Percentiles rank a stretch among this genome's conserved stretches.
Evolutionary conservation across 164 flowering plant species (phyloP).

Genomic region (Macadamia integrifolia): DNA sequence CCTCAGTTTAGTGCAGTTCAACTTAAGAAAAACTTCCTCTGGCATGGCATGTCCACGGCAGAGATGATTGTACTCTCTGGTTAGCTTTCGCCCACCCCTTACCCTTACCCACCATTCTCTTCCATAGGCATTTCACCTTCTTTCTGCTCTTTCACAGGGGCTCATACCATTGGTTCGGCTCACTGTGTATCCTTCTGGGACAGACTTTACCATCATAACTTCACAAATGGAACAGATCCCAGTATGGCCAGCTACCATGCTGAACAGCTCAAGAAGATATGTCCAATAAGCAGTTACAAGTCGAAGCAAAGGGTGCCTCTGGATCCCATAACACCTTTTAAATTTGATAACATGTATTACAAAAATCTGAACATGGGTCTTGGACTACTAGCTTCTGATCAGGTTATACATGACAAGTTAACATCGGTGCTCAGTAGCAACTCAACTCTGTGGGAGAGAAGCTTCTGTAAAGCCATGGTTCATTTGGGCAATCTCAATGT

Average conservation of each 20-base stretch:
- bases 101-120: too few species aligned
- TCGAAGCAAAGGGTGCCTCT: not conserved
- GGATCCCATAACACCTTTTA: not conserved
- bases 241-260: not conserved
- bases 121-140: too few species aligned
- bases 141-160: not conserved
- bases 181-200: not conserved
- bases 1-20: too few species aligned
- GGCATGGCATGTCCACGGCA: too few species aligned
- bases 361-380: constrained; percentile 1
- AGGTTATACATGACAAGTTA: not conserved
- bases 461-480: constrained; percentile 11
- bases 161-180: constrained; percentile 1
- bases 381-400: not conserved
- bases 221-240: not conserved
- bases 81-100: too few species aligned
- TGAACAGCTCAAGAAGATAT: not conserved
- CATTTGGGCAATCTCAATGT: constrained; percentile 1
- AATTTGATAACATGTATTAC: constrained; percentile 4
- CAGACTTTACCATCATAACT: not conserved
- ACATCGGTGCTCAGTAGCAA: not conserved
- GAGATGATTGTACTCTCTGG: too few species aligned
- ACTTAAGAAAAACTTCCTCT: too few species aligned
- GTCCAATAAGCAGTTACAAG: not conserved
- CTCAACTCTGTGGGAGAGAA: not conserved